Evolutionary conservation across 306 rosid species (phyloP).

Genomic region (Vicia faba): DNA sequence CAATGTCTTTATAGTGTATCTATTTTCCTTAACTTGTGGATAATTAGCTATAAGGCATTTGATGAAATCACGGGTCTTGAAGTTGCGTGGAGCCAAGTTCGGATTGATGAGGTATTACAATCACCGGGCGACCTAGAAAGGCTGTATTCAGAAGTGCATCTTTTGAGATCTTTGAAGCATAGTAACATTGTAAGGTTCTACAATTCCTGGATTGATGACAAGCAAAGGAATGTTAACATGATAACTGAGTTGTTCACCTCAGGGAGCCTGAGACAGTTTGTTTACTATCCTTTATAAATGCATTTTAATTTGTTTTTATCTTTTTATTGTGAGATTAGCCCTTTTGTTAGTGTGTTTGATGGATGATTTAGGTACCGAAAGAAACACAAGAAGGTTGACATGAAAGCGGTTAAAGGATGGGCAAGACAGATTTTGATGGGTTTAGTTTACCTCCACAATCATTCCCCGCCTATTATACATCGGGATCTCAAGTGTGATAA

Average conservation of each 20-base stretch:
- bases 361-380: conserved; percentile 46
- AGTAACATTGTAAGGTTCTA: conserved; percentile 70
- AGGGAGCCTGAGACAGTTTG: conserved; percentile 31
- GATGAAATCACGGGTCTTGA: conserved; percentile 17
- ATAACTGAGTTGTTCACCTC: conserved; percentile 81
- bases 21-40: conserved; percentile 7
- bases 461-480: conserved; percentile 53
- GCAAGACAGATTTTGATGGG: conserved; percentile 50
- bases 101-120: conserved; percentile 30
- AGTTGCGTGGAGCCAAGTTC: conserved; percentile 31
- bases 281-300: conserved; percentile 22
- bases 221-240: conserved; percentile 72
- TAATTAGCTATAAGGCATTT: conserved; percentile 27
- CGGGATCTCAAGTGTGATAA: conserved; percentile 59
- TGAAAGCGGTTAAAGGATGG: conserved; percentile 52
- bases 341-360: conserved; percentile 34
- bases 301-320: conserved; percentile 13
- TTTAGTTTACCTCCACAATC: conserved; percentile 52
- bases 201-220: conserved; percentile 83
- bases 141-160: conserved; percentile 80
- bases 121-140: conserved; percentile 38
- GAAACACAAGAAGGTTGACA: conserved; percentile 48
- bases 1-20: neutral
- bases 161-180: conserved; percentile 68
- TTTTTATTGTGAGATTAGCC: conserved; percentile 10